These are phyloP conservation scores for Linum usitatissimum DNA, from an alignment of 345 rosid species.

Conservation along the genomic window DNA sequence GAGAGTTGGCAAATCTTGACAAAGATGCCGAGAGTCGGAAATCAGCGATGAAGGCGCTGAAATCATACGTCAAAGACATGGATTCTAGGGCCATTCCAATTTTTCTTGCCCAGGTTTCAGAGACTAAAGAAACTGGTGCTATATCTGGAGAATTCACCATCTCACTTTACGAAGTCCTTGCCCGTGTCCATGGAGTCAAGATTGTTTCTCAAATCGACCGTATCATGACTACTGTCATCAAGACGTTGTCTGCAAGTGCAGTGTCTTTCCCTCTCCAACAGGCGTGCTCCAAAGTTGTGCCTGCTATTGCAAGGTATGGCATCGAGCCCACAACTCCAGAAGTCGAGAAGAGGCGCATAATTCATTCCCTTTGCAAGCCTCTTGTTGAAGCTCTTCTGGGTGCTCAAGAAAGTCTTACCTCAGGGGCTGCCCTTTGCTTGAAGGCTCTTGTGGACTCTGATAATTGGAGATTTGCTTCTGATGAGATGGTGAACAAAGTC, in stretches of 20 bases:
- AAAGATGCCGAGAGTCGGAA: slow-evolving; percentile 67
- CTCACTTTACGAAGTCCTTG: slow-evolving; percentile 87
- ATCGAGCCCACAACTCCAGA: slow-evolving; percentile 64
- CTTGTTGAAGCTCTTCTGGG: slow-evolving; percentile 65
- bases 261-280: slow-evolving; percentile 94
- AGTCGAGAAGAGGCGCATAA: slow-evolving; percentile 60
- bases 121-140: slow-evolving; percentile 77
- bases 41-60: slow-evolving; percentile 75
- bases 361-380: slow-evolving; percentile 77
- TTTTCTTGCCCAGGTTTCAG: slow-evolving; percentile 81
- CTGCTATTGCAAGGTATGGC: slow-evolving; percentile 83
- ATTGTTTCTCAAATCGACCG: slow-evolving; percentile 84
- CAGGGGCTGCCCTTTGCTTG: slow-evolving; percentile 87
- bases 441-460: slow-evolving; percentile 82
- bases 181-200: slow-evolving; percentile 87
- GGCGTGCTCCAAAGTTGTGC: slow-evolving; percentile 91
- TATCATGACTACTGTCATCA: slow-evolving; percentile 74
- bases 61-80: slow-evolving; percentile 69
- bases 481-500: slow-evolving; percentile 80
- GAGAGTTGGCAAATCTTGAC: slow-evolving; percentile 75
- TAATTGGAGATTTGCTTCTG: slow-evolving; percentile 84
- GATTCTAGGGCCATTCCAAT: slow-evolving; percentile 73
- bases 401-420: slow-evolving; percentile 69
- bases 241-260: slow-evolving; percentile 79
- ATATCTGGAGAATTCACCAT: slow-evolving; percentile 79